Evolutionary conservation across 179 eudicot species (phyloP), one percentile per base, ranked within the genome.

Genomic region (Amaranthus tricolor): DNA sequence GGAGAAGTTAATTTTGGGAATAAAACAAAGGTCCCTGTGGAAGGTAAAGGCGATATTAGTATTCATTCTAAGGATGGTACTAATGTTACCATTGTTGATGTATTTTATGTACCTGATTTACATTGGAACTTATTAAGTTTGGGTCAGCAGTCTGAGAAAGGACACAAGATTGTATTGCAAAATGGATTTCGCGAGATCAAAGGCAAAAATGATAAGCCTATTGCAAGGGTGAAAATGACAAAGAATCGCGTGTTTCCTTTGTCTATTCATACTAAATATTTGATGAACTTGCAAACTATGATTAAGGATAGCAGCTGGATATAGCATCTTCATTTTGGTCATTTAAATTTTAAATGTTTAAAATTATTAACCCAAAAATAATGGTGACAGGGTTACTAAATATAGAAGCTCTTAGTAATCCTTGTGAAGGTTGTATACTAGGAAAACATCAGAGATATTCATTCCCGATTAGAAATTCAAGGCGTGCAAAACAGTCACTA

Each of bases 361-460:
- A 65, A 45, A 10, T 45, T 65, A 14, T 14, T 47, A 15, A 52
- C 69, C 6, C 49, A 49, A 67, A 49, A 14, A 17, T 49, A 8
- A 67, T 67, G 71, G 71, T 68, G 16, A 67, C 71, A 19, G 43
- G 57, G 13, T 9, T 68, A 50, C 57, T 57, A n/a, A 12, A n/a
- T 6, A 50, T 50, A 13, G 57, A 67, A n/a, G 48, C 57, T 24
- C 31, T 2, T 24, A 24, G 31, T 24, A 24, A 24, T 24, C 31
- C 31, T 50, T 67, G 57, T 67, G 71, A 67, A 50, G 58, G 71
- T 67, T 67, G 71, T 13, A 67, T 49, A 49, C 57, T 50, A n/a
- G n/a, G 43, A 11, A 67, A 50, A 40, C 71, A 67, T 67, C 56
- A 67, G 11, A 17, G 47, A 67, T 57, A 67, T 11, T 20, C 71